Evolutionary conservation across 2,329 filamentous ascomycete species (phyloP).

Genomic region (Botrytis galanthina): DNA sequence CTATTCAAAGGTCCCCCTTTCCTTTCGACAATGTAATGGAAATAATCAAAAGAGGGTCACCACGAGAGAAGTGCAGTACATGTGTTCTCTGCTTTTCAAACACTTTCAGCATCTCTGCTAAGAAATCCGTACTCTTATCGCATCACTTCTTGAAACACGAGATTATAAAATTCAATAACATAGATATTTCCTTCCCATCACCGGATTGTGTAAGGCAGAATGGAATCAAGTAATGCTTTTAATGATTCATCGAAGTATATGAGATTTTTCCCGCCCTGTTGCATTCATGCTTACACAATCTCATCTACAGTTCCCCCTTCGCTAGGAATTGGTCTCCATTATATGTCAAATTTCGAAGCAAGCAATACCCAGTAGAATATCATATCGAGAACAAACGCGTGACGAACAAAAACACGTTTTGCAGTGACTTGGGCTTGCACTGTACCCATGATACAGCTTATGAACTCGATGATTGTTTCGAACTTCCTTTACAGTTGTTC

Average conservation of each 20-base stretch:
- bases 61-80: background rate
- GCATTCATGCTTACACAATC: background rate
- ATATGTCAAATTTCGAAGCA: background rate
- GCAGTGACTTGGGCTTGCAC: background rate
- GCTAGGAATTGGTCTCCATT: background rate
- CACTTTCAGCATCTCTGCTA: background rate
- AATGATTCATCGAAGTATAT: background rate
- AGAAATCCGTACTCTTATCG: background rate
- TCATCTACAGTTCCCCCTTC: background rate
- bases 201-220: background rate
- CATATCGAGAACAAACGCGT: background rate
- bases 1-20: background rate
- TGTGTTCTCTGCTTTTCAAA: background rate
- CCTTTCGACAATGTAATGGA: background rate
- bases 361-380: background rate
- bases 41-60: background rate
- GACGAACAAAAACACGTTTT: background rate
- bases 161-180: background rate
- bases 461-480: background rate
- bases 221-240: background rate
- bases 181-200: background rate
- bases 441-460: background rate
- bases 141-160: background rate
- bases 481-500: background rate
- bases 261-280: background rate